Conservation (phyloP, 2,329 filamentous ascomycete genomes). For the Raffaelea albimanens region DNA sequence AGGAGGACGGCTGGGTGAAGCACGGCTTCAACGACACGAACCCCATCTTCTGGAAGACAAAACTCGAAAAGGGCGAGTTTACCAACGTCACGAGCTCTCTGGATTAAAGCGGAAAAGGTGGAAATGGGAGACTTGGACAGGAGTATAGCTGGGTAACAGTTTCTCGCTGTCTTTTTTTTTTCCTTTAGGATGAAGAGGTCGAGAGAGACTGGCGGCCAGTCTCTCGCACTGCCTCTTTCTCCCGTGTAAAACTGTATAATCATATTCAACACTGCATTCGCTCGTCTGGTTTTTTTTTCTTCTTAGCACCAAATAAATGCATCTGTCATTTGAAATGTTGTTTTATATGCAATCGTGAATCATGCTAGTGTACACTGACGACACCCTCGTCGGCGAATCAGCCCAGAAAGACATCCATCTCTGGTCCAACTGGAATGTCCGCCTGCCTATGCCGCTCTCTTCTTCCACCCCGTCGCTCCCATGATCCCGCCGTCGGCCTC, state of each 20-base stretch:
- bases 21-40: constrained; percentile 98
- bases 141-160: neutral
- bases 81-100: constrained; percentile 81
- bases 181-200: too few species aligned
- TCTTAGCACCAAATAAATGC: too few species aligned
- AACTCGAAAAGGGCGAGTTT: constrained; percentile 97
- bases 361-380: too few species aligned
- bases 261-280: neutral
- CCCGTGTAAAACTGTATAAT: neutral
- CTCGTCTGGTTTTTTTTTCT: neutral
- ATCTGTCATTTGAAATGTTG: constrained; percentile 12
- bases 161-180: neutral
- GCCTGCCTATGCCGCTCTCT: too few species aligned
- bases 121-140: neutral
- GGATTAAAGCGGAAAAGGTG: constrained; percentile 29
- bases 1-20: constrained; percentile 98
- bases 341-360: too few species aligned
- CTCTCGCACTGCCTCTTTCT: neutral
- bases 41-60: constrained; percentile 99
- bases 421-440: too few species aligned
- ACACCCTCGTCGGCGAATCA: too few species aligned
- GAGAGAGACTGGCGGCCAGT: neutral
- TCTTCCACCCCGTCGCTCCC: too few species aligned
- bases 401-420: too few species aligned
- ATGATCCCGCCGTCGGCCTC: constrained; percentile 58